Evolutionary conservation across 352 stramenopile genomes (phyloP), one percentile per base, ranked within the genome.

Genomic region (Phytophthora macrochlamydospora): DNA sequence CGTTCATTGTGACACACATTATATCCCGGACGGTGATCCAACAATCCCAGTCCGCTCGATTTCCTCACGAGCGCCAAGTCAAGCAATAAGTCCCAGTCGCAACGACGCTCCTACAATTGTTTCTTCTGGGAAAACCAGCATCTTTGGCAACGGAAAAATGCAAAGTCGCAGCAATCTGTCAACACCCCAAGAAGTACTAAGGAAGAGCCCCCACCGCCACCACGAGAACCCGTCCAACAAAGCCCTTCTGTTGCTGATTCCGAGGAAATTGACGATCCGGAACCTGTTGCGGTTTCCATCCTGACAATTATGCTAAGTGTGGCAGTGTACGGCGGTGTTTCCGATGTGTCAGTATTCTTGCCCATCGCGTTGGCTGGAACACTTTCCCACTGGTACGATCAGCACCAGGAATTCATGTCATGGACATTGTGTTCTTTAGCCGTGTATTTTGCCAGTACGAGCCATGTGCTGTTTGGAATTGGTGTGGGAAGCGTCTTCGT

Each of bases 301-400:
- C 35, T 83, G 30, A 30, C 71, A 13, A 60, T 81, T 29, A 69
- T 75, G 40, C 56, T 91, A 2, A 59, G 66, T 14, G 62, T 84
- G 12, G 67, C 76, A 45, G 72, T 51, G 32, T 13, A 67, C 24
- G 79, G 72, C 32, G 81, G 83, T 5, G 51, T 60, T 0, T 67
- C 62, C 2, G 42, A 73, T 28, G 54, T 68, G n/a, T 90, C 83
- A 0, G 58, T 87, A 14, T 92, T 92, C 55, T 56, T 89, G n/a
- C 81, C 83, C n/a, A 14, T 90, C 35, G 83, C 83, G 7, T 57
- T 71, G 0, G 79, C 76, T 2, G 83, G 83, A 2, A 49, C 75
- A 0, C 76, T 89, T 14, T 54, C 69, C 0, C 75, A 83, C 38
- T 44, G 75, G 8, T 71, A 62, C 57, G 62, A 66, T 0, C 59